Evolutionary conservation across 2,329 filamentous ascomycete genomes (phyloP), one percentile per base, ranked within the genome.

Genomic region (Chrysosporium queenslandicum): DNA sequence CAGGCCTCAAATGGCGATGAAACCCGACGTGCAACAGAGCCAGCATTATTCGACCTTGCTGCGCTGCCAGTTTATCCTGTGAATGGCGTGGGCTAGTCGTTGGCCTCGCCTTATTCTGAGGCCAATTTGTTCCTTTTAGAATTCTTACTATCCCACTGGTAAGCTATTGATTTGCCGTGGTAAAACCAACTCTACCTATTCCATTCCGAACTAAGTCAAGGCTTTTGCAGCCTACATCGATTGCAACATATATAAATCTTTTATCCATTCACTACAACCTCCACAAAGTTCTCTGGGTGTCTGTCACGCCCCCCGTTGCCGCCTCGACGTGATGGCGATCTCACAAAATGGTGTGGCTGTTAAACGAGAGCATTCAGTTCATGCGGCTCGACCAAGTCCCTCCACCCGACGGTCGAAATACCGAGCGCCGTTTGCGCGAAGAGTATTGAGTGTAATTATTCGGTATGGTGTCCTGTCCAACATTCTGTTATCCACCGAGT

Each of bases 21-120:
- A 46, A 52, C 50, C 34, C 20, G 21, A 27, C 40, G 18, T 45
- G 49, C 49, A 45, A 51, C 49, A 51, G 40, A 34, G 12, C 39
- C 40, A 16, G 27, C 9, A n/a, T 32, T 30, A 14, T 36, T 16
- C 27, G 27, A 45, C 40, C 23, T 52, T 18, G 23, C 21, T 20
- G 41, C 29, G 25, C 40, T 25, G 27, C n/a, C n/a, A n/a, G 21
- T 51, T 36, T 45, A 21, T n/a, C 25, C 47, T 27, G 36, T 51
- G 49, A 43, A 51, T 51, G 49, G 49, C 29, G 30, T 29, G 25
- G 4, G 23, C 9, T 36, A 7, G 20, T 25, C 3, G 14, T 5
- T 21, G 46, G 46, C 37, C 36, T 49, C 46, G n/a, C 39, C 29
- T 37, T 36, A 16, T 12, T 29, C 18, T 45, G 41, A 45, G 29